These are phyloP conservation scores for Spergularia azorica DNA, from an alignment of 179 eudicot species.

Conservation along the genomic window DNA sequence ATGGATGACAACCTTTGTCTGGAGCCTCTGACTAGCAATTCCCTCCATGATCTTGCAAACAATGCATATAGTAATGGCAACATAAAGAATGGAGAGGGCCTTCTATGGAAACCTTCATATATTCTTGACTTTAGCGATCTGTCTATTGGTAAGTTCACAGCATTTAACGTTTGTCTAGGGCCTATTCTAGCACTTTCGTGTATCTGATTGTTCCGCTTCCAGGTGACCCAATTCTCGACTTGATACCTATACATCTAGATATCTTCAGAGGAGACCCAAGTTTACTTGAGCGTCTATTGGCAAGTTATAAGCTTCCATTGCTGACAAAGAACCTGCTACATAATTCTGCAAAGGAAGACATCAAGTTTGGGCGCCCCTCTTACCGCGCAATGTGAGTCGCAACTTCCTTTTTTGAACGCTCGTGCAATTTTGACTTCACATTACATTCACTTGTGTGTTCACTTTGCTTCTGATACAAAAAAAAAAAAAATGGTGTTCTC, in stretches of 20 bases:
- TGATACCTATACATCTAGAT: slow-evolving; percentile 87
- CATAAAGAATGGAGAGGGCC: slow-evolving; percentile 25
- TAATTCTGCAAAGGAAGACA: slow-evolving; percentile 29
- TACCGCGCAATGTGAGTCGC: slow-evolving; percentile 80
- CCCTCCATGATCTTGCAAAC: slow-evolving; percentile 30
- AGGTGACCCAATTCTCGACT: slow-evolving; percentile 89
- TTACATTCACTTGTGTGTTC: too few species aligned
- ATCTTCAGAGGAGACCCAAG: slow-evolving; percentile 70
- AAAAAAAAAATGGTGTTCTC: too few species aligned
- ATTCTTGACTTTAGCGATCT: slow-evolving; percentile 90
- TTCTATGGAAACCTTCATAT: slow-evolving; percentile 62
- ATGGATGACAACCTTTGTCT: slow-evolving; percentile 91
- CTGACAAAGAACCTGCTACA: slow-evolving; percentile 31
- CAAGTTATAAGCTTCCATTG: slow-evolving; percentile 71
- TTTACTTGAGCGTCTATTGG: slow-evolving; percentile 62
- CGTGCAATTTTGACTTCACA: too few species aligned
- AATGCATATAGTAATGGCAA: slow-evolving; percentile 32
- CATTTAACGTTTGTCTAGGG: neutral
- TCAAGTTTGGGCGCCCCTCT: slow-evolving; percentile 60
- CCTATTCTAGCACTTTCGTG: slow-evolving; percentile 11
- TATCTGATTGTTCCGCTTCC: slow-evolving; percentile 29
- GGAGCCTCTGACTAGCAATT: slow-evolving; percentile 45
- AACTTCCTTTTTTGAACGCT: slow-evolving; percentile 2
- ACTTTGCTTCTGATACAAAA: too few species aligned
- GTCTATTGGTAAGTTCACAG: slow-evolving; percentile 60